Evolutionary conservation across 306 rosid genomes (phyloP).

Genomic region (Inga leiocalycina): DNA sequence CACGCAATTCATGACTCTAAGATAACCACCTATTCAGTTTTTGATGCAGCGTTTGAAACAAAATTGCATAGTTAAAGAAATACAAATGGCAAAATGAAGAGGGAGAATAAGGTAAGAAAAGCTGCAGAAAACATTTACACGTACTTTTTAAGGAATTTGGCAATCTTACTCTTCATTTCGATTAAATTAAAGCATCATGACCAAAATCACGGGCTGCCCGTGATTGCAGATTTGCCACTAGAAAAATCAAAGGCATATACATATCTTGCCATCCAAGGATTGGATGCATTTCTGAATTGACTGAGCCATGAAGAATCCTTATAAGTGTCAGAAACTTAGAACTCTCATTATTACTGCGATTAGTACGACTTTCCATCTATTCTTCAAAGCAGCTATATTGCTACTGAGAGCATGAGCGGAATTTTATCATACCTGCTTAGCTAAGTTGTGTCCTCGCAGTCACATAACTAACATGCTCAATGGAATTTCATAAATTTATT

Average conservation of each 20-base stretch:
- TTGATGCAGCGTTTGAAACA: too few relatives aligned
- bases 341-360: conserved; percentile 32
- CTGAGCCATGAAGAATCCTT: conserved; percentile 56
- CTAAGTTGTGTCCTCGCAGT: not conserved
- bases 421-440: not conserved
- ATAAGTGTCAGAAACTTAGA: not conserved
- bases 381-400: conserved; percentile 24
- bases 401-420: conserved; percentile 20
- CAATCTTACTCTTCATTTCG: too few relatives aligned
- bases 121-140: too few relatives aligned
- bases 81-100: too few relatives aligned
- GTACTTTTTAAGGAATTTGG: too few relatives aligned
- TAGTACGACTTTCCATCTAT: conserved; percentile 53
- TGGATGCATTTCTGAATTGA: conserved; percentile 77
- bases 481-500: not conserved
- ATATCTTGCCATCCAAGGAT: conserved; percentile 98
- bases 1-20: too few relatives aligned
- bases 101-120: too few relatives aligned
- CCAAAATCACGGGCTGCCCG: too few relatives aligned
- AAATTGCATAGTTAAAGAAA: too few relatives aligned
- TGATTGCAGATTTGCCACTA: too few relatives aligned
- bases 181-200: too few relatives aligned
- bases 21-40: too few relatives aligned
- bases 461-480: not conserved
- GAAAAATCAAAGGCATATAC: not conserved